Evolutionary conservation across 805 yeast genomes (phyloP), one percentile per base, ranked within the genome.

Genomic region (Lipomyces kockii): DNA sequence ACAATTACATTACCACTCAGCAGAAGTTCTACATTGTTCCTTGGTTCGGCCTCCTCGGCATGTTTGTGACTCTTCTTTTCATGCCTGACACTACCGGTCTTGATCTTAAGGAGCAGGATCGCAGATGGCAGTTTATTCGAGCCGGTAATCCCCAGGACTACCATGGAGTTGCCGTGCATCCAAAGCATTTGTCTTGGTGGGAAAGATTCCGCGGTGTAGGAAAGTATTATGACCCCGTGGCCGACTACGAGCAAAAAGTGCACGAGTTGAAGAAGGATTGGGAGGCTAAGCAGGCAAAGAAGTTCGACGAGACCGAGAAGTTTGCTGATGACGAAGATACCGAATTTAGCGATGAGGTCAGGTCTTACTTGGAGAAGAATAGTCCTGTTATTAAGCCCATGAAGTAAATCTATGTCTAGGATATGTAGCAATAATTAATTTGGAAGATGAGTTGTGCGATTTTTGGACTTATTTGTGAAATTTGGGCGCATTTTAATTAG

Each of bases 101-200:
- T 7, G 81, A 78, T 60, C 72, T 78, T 53, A 74, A 71, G 53
- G 80, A 78, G 69, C 80, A 77, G 69, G 81, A 78, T 65, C 76
- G 81, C 57, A 73, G 80, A 63, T 78, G 79, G 80, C 69, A 71
- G 57, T 77, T 60, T 70, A 76, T 78, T 57, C 66, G 70, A 39
- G 76, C 73, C 67, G 80, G 80, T 46, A 77, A 79, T n/a, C 74
- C 49, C 14, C 58, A 74, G 62, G 81, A 78, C 67, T 78, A 78
- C 77, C 80, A 78, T 69, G 81, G 81, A 64, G 72, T 78, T 55
- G 81, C 81, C 68, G 73, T 78, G 65, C 73, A 77, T 73, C 78
- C 78, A 11, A 73, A 66, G 65, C 81, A 78, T 66, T 60, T 78
- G 70, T 77, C 80, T 1, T 57, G 67, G 61, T 78, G 79, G 79